Evolutionary conservation across 2,329 filamentous ascomycete species (phyloP).

Genomic region (Fusarium sp.): DNA sequence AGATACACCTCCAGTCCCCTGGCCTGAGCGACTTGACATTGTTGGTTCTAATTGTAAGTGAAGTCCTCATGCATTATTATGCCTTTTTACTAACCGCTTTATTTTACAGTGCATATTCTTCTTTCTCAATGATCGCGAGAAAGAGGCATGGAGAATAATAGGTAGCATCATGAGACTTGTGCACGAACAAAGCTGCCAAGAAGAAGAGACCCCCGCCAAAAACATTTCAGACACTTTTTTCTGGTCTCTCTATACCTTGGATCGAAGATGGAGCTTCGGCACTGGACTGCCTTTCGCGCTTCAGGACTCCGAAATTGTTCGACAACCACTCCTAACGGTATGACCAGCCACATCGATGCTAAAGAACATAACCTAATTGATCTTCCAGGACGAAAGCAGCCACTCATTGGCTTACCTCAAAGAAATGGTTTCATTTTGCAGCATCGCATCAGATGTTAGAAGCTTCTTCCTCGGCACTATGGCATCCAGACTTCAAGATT

Average conservation of each 20-base stretch:
- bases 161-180: conserved; percentile 61
- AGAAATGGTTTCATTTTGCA: conserved; percentile 53
- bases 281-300: conserved; percentile 72
- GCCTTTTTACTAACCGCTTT: conserved; percentile 37
- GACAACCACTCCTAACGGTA: conserved; percentile 21
- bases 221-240: conserved; percentile 57
- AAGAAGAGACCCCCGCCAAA: conserved; percentile 32
- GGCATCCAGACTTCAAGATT: conserved; percentile 22
- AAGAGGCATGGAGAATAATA: conserved; percentile 53
- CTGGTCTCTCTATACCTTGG: conserved; percentile 72
- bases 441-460: conserved; percentile 52
- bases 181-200: conserved; percentile 58
- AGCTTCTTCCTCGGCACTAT: conserved; percentile 41
- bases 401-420: conserved; percentile 51
- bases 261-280: conserved; percentile 72
- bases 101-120: neutral
- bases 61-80: neutral
- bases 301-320: conserved; percentile 58
- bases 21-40: neutral
- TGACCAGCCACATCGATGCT: fast-evolving
- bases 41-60: neutral
- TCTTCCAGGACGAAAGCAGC: conserved; percentile 16
- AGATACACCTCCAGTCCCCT: neutral
- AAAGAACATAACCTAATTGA: neutral
- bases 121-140: conserved; percentile 53